Base-by-base conservation (phyloP, 148 eudicot genomes). In the Silene uniflora region DNA sequence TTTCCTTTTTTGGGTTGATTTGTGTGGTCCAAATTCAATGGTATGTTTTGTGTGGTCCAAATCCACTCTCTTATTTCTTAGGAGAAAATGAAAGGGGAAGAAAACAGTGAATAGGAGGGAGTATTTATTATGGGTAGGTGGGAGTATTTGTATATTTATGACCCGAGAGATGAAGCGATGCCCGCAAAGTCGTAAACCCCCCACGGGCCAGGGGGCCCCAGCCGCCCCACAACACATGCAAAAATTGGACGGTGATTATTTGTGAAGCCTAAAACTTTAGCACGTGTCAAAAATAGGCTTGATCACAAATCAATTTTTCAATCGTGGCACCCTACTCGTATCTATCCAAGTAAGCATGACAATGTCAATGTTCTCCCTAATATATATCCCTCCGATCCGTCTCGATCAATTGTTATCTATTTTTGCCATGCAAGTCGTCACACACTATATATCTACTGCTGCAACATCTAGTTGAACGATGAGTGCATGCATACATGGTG, bases 401-500 rank as follows among this genome's bases (percentile, higher is more conserved):
- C 32, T 29, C 32, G 35, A 32, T 32, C 4, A 32, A 32, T 32
- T 32, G 35, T 32, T 32, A 32, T 32, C 5, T 32, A 32, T 32
- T 32, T 32, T 3, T 5, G 29, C 2, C 2, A 11, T 11, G 11
- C 17, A 5, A 22, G 5, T 62, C 25, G 0, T 23, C 5, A 9
- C 16, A 21, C 14, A 22, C 35, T 49, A 49, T 10, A 49, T 49
- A 27, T 27, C 1, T 27, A 1, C 4, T 2, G 7, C 10, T 5
- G 24, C 6, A 11, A 63, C 39, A 49, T 49, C 55, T 11, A 49
- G 16, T 49, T 35, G 7, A 49, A 10, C 7, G n/a, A 32, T 69
- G 58, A 24, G 21, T 69, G 72, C 39, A 49, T 23, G 61, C 49
- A 67, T 67, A 25, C 19, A 44, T 44, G 72, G 56, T 61, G 65